Evolutionary conservation across 208 protist genomes (phyloP).

Genomic region (Leishmania martiniquensis): DNA sequence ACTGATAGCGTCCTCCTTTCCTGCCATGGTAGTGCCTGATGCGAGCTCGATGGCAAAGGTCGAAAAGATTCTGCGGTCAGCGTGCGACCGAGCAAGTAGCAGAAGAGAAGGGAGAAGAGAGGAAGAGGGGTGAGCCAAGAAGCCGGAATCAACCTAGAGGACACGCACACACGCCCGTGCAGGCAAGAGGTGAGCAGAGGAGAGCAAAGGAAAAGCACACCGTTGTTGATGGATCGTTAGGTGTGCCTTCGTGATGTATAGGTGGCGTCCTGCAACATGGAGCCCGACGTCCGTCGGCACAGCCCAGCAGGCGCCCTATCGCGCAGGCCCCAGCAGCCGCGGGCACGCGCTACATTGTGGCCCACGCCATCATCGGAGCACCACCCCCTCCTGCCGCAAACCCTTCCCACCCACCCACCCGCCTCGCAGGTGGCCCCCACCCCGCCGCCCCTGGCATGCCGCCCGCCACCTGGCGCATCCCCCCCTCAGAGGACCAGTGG

Average conservation of each 20-base stretch:
- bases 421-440: not conserved
- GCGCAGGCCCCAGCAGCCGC: not conserved
- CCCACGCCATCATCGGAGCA: not conserved
- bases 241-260: not conserved
- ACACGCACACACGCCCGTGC: not conserved
- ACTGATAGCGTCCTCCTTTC: not conserved
- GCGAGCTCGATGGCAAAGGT: not conserved
- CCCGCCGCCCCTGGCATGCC: not conserved
- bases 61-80: not conserved
- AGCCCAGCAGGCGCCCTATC: not conserved
- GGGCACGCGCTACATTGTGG: not conserved
- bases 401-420: not conserved
- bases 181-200: not conserved
- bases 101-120: not conserved
- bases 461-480: not conserved
- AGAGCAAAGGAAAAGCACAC: not conserved
- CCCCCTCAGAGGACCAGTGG: no score
- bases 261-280: not conserved
- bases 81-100: not conserved
- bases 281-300: not conserved
- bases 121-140: not conserved
- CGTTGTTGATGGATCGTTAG: not conserved
- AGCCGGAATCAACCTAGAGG: not conserved
- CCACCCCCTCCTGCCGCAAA: not conserved
- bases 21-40: not conserved